Percentiles rank a stretch among this genome's conserved stretches.
Evolutionary conservation across 805 yeast genomes (phyloP).

Genomic region (Saccharomycopsis malanga): DNA sequence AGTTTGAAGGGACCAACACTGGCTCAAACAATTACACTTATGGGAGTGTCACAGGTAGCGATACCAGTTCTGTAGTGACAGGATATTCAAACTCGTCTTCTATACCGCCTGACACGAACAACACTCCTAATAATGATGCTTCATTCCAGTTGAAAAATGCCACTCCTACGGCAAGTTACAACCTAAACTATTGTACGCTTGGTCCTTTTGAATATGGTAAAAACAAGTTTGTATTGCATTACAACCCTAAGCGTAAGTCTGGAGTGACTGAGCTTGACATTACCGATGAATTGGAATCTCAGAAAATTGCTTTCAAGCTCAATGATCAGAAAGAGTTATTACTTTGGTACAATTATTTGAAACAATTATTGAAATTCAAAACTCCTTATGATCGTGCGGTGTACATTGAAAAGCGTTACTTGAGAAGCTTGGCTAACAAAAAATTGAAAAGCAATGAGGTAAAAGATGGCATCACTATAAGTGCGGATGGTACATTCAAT

Average conservation of each 20-base stretch:
- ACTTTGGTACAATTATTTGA: slow-evolving; percentile 17
- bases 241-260: slow-evolving; percentile 5
- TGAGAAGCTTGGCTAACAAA: neutral
- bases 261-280: neutral
- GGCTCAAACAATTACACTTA: neutral
- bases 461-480: neutral
- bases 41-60: neutral
- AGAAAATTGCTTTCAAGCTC: slow-evolving; percentile 15
- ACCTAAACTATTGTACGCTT: slow-evolving; percentile 5
- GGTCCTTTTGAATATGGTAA: slow-evolving; percentile 13
- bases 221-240: slow-evolving; percentile 3
- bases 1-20: neutral
- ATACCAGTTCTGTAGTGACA: neutral
- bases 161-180: slow-evolving; percentile 9
- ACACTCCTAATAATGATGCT: too few relatives aligned
- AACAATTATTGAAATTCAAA: slow-evolving; percentile 10
- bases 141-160: slow-evolving; percentile 7
- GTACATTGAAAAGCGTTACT: slow-evolving; percentile 11
- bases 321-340: slow-evolving; percentile 14
- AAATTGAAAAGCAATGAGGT: neutral
- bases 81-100: neutral
- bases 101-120: neutral
- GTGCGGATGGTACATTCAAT: neutral
- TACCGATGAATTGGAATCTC: slow-evolving; percentile 5
- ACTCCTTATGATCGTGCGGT: slow-evolving; percentile 16